phyloP scores from a whole-genome alignment of 768 basidiomycete genomes.

The Mycena chlorophos region DNA sequence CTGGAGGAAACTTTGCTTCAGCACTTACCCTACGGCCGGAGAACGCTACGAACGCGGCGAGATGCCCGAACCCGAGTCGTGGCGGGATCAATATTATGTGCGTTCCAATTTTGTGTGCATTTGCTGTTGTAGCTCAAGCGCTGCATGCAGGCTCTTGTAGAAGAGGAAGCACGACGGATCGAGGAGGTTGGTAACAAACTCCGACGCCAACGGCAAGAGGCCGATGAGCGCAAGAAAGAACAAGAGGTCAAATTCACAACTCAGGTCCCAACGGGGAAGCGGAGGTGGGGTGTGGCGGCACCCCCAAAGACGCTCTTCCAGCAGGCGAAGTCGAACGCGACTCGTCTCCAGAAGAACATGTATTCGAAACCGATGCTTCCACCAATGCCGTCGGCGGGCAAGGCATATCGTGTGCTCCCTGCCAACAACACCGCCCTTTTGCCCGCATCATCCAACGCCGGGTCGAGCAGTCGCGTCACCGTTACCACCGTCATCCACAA shows the following conservation, averaged over 20 bases:
- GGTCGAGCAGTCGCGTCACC: conserved; percentile 43
- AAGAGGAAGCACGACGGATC: conserved; percentile 61
- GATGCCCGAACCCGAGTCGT: conserved; percentile 54
- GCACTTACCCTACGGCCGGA: conserved; percentile 54
- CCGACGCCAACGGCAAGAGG: conserved; percentile 66
- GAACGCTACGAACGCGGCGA: conserved; percentile 46
- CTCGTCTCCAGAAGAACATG: conserved; percentile 63
- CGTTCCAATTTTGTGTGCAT: conserved; percentile 26
- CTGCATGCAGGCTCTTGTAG: conserved; percentile 50
- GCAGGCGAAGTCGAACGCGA: conserved; percentile 72
- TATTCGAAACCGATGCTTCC: conserved; percentile 54
- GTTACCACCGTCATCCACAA: conserved; percentile 50
- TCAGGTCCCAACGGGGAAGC: conserved; percentile 65
- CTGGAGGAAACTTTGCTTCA: conserved; percentile 66
- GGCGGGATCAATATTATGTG: conserved; percentile 72
- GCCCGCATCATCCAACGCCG: conserved; percentile 33
- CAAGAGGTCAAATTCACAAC: conserved; percentile 76
- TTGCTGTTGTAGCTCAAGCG: conserved; percentile 15
- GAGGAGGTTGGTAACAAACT: conserved; percentile 64
- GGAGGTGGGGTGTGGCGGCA: conserved; percentile 47
- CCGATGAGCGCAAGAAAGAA: conserved; percentile 74
- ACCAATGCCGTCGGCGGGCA: conserved; percentile 49
- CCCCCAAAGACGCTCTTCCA: conserved; percentile 73
- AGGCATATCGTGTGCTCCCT: conserved; percentile 42
- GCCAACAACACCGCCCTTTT: conserved; percentile 38